Conservation (phyloP, 2,329 filamentous ascomycete species). For the Hymenoscyphus fraxineus region DNA sequence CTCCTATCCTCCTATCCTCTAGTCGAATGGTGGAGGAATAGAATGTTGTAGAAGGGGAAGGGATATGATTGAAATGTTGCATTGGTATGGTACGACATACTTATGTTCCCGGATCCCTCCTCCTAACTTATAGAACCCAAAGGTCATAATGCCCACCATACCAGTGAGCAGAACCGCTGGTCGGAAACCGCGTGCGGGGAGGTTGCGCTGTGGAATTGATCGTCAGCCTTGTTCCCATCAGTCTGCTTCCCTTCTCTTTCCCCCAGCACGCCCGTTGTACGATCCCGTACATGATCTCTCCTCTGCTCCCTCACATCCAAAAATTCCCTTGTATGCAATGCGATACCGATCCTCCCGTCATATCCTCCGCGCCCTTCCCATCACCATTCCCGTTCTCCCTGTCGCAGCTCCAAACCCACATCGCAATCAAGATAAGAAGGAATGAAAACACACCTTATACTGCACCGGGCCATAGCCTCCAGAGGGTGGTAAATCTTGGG, state of each 20-base stretch:
- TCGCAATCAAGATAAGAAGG: neutral
- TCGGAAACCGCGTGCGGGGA: slow-evolving; percentile 86
- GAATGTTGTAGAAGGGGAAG: neutral
- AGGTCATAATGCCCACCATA: slow-evolving; percentile 75
- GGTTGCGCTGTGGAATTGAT: slow-evolving; percentile 64
- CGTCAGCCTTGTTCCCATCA: slow-evolving; percentile 11
- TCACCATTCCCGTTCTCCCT: neutral
- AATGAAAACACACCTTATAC: slow-evolving; percentile 72
- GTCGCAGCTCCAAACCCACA: no score
- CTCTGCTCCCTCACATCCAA: neutral
- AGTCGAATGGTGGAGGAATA: neutral
- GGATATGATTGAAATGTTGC: neutral
- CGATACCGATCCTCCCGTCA: neutral
- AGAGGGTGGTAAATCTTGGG: slow-evolving; percentile 93
- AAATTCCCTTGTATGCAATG: neutral
- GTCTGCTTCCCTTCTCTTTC: neutral
- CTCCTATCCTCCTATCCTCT: neutral
- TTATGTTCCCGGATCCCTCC: slow-evolving; percentile 85
- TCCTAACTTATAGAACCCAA: slow-evolving; percentile 84
- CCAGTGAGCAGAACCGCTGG: slow-evolving; percentile 75
- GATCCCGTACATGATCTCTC: neutral
- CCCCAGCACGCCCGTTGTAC: neutral
- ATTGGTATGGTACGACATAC: slow-evolving; percentile 49
- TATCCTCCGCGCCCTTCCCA: neutral
- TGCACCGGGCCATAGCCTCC: slow-evolving; percentile 96